A percentile compares a stretch with the other conserved stretches of the same genome.
Evolutionary conservation across 768 basidiomycete genomes (phyloP).

Genomic region (Rhizopogon salebrosus): DNA sequence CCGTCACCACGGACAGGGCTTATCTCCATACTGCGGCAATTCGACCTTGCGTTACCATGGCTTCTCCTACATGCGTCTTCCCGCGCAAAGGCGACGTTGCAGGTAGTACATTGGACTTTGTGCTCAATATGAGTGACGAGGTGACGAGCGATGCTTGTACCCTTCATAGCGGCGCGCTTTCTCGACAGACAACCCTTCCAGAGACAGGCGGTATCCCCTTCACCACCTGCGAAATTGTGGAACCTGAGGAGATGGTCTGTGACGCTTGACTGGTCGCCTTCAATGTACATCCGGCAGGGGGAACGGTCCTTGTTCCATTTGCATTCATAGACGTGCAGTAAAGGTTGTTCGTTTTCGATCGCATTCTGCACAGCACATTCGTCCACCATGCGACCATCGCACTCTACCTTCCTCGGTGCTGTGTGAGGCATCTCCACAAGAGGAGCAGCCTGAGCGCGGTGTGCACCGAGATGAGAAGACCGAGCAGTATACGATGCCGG

Average conservation of each 20-base stretch:
- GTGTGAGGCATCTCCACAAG: background rate
- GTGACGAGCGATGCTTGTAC: slow-evolving; percentile 28
- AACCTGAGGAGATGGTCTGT: slow-evolving; percentile 27
- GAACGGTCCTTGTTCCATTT: slow-evolving; percentile 21
- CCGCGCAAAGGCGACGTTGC: slow-evolving; percentile 27
- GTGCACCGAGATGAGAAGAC: background rate
- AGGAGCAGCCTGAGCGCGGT: background rate
- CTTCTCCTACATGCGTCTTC: slow-evolving; percentile 31
- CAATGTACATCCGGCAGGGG: slow-evolving; percentile 29
- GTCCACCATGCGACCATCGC: slow-evolving; percentile 23
- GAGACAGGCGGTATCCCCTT: slow-evolving; percentile 24
- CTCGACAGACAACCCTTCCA: slow-evolving; percentile 22
- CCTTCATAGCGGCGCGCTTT: slow-evolving; percentile 22
- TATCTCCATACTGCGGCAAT: slow-evolving; percentile 9
- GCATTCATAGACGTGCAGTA: slow-evolving; percentile 26
- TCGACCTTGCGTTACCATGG: slow-evolving; percentile 20
- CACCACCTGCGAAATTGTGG: slow-evolving; percentile 25
- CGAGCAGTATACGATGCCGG: background rate
- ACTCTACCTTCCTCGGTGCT: slow-evolving; percentile 16
- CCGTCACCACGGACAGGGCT: background rate
- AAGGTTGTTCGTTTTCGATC: slow-evolving; percentile 16
- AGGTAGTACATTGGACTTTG: slow-evolving; percentile 23
- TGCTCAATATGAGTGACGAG: slow-evolving; percentile 28
- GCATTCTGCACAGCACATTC: slow-evolving; percentile 23
- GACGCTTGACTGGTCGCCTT: slow-evolving; percentile 28